Evolutionary conservation across 371 early-diverging fungal genomes (phyloP).

Genomic region (Scutellospora calospora): DNA sequence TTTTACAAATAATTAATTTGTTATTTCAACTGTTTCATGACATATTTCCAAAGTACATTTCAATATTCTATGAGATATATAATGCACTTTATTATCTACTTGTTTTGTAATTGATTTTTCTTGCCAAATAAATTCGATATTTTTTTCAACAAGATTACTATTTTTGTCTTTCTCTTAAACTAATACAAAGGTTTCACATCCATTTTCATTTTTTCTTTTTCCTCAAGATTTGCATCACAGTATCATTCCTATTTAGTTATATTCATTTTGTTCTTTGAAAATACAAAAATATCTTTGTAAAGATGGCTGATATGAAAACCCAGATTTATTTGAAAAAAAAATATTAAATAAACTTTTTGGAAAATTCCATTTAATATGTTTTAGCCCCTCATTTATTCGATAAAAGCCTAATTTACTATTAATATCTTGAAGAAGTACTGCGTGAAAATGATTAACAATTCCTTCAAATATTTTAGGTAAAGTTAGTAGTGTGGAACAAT

Average conservation of each 20-base stretch:
- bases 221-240: background rate
- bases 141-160: background rate
- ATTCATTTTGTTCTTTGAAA: background rate
- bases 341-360: background rate
- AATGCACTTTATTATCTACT: background rate
- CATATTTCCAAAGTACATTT: background rate
- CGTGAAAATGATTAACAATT: background rate
- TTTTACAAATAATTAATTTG: background rate
- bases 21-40: background rate
- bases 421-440: background rate
- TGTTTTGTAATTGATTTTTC: conserved; percentile 7
- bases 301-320: background rate
- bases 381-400: background rate
- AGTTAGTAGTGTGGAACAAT: background rate
- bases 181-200: background rate
- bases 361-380: background rate
- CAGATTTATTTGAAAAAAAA: background rate
- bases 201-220: background rate
- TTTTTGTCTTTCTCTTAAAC: background rate
- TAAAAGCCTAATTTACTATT: background rate
- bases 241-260: background rate
- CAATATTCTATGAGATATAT: background rate
- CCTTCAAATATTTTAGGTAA: background rate
- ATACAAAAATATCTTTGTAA: background rate
- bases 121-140: background rate